A percentile compares a stretch with the other conserved stretches of the same genome.
Evolutionary conservation across 2,329 filamentous ascomycete genomes (phyloP).

Genomic region (Elsinoe arachidis): DNA sequence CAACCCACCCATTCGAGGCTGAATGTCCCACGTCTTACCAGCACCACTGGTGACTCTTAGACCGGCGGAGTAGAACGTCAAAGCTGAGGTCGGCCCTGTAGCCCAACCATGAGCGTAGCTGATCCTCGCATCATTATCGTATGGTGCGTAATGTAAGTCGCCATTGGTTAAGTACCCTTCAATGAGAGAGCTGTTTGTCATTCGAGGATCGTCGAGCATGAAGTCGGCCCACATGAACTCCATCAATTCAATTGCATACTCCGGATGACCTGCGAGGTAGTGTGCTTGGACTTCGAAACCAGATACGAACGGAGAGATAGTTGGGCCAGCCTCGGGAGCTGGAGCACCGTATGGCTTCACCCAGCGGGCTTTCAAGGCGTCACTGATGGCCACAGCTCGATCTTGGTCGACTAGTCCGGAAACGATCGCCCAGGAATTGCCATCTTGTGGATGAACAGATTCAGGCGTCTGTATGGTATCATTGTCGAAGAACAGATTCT

Average conservation of each 20-base stretch:
- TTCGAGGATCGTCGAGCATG: slow-evolving; percentile 32
- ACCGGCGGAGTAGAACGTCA: slow-evolving; percentile 36
- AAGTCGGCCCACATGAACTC: slow-evolving; percentile 32
- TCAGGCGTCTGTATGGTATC: slow-evolving; percentile 23
- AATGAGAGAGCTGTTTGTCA: slow-evolving; percentile 37
- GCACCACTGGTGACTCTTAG: slow-evolving; percentile 29
- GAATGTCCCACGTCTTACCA: slow-evolving; percentile 16
- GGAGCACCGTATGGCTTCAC: slow-evolving; percentile 36
- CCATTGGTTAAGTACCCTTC: slow-evolving; percentile 36
- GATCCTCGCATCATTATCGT: slow-evolving; percentile 26
- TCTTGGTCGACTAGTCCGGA: slow-evolving; percentile 24
- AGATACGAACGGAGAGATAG: slow-evolving; percentile 36
- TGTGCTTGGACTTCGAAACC: slow-evolving; percentile 38
- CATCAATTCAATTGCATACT: slow-evolving; percentile 36
- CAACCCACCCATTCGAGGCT: neutral
- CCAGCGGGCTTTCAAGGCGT: slow-evolving; percentile 35
- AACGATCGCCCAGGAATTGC: slow-evolving; percentile 34
- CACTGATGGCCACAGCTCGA: slow-evolving; percentile 27
- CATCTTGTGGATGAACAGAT: slow-evolving; percentile 46
- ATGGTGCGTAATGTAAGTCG: slow-evolving; percentile 41
- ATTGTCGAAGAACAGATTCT: slow-evolving; percentile 32
- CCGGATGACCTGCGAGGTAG: slow-evolving; percentile 30
- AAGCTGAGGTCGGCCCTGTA: slow-evolving; percentile 38
- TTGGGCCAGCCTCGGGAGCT: slow-evolving; percentile 33
- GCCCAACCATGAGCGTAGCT: slow-evolving; percentile 45